Evolutionary conservation across 169 alveolate genomes (phyloP).

Genomic region (Eimeria tenella): DNA sequence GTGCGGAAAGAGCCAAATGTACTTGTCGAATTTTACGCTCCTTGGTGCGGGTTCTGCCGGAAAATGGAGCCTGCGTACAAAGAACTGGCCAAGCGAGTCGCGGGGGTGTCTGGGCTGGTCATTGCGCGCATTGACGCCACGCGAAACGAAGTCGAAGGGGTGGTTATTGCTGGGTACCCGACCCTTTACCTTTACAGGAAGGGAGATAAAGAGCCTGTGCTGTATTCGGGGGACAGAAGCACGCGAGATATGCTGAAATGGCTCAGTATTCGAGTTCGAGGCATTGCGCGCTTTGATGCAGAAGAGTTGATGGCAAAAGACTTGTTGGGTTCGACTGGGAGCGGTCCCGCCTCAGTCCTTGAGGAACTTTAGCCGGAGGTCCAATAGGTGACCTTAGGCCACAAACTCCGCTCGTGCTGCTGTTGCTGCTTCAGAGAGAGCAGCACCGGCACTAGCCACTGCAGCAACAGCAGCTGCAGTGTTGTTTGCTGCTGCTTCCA

Average conservation of each 20-base stretch:
- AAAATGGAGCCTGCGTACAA: slow-evolving; percentile 79
- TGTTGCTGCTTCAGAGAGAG: background rate
- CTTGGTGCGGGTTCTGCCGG: slow-evolving; percentile 80
- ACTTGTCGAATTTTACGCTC: slow-evolving; percentile 77
- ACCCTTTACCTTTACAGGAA: slow-evolving; percentile 65
- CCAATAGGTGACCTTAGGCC: background rate
- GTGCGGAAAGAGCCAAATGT: slow-evolving; percentile 59
- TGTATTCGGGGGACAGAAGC: slow-evolving; percentile 69
- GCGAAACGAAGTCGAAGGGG: slow-evolving; percentile 73
- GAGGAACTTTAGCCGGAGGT: slow-evolving; percentile 21
- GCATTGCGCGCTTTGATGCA: slow-evolving; percentile 14
- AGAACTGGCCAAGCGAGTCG: slow-evolving; percentile 72
- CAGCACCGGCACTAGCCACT: background rate
- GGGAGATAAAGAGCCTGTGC: slow-evolving; percentile 43
- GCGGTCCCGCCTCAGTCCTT: slow-evolving; percentile 10
- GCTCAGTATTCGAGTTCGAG: slow-evolving; percentile 52
- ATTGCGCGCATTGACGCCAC: slow-evolving; percentile 75
- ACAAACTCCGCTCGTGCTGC: background rate
- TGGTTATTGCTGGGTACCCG: slow-evolving; percentile 67
- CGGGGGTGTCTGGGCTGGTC: slow-evolving; percentile 60
- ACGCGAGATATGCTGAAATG: slow-evolving; percentile 75
- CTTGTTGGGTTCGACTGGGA: background rate
- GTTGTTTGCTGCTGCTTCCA: slow-evolving; percentile 18
- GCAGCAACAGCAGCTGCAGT: background rate
- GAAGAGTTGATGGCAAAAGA: slow-evolving; percentile 32